Percentiles rank a stretch among this genome's conserved stretches.
Evolutionary conservation across 345 rosid species (phyloP).

Genomic region (Eucalyptus marginata): DNA sequence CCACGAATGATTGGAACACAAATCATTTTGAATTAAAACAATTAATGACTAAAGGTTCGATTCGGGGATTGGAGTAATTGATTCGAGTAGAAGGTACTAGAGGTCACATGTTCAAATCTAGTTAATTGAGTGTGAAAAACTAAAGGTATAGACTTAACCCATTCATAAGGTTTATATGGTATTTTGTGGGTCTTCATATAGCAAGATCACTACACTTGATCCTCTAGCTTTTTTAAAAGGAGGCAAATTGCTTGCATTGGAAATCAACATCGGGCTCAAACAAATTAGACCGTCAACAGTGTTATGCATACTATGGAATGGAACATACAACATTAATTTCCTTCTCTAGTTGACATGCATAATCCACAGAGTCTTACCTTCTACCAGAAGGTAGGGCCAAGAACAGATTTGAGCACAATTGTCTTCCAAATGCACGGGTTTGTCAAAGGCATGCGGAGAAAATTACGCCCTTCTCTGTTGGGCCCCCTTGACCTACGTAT

Average conservation of each 20-base stretch:
- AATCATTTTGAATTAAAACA: background rate
- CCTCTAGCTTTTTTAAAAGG: background rate
- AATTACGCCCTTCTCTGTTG: background rate
- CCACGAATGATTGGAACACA: background rate
- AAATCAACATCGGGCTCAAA: background rate
- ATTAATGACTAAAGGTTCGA: background rate
- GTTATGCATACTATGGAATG: background rate
- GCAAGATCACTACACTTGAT: background rate
- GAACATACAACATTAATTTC: background rate
- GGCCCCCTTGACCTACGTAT: background rate
- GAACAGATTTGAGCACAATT: background rate
- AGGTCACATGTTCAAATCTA: background rate
- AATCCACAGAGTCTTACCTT: background rate
- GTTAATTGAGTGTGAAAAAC: background rate
- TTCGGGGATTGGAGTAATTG: background rate
- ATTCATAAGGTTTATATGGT: background rate
- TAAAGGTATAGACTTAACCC: background rate
- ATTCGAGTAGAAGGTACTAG: background rate
- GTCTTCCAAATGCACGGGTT: background rate
- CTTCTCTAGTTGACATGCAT: background rate
- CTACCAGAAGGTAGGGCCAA: background rate
- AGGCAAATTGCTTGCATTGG: background rate
- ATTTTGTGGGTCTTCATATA: background rate
- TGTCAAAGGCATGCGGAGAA: background rate
- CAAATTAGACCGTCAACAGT: background rate